These are phyloP conservation scores for Fusarium tupiense DNA, from an alignment of 2,329 filamentous ascomycete genomes.

Conservation along the genomic window DNA sequence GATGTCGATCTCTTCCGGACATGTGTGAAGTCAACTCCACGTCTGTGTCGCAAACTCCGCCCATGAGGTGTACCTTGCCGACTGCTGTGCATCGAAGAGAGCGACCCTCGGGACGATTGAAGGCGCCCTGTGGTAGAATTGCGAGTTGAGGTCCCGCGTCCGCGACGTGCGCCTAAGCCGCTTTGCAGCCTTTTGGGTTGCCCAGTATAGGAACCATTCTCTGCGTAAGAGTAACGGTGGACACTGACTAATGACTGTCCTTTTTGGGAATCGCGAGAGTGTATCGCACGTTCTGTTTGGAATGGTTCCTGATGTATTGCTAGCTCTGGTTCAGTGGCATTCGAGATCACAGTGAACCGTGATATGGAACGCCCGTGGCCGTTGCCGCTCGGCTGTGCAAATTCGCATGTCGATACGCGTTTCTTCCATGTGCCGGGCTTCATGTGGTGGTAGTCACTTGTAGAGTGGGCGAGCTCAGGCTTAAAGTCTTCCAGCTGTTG, in stretches of 20 bases:
- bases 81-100: constrained; percentile 61
- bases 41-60: constrained; percentile 58
- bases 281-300: constrained; percentile 69
- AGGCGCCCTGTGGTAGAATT: constrained; percentile 45
- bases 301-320: constrained; percentile 84
- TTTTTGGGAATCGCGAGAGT: constrained; percentile 56
- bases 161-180: constrained; percentile 48
- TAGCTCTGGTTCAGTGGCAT: constrained; percentile 58
- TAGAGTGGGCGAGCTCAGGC: constrained; percentile 81
- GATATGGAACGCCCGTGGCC: constrained; percentile 66
- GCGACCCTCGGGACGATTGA: constrained; percentile 53
- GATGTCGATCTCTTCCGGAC: constrained; percentile 53
- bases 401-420: constrained; percentile 70
- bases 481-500: constrained; percentile 89
- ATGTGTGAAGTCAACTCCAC: constrained; percentile 65
- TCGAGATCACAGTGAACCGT: constrained; percentile 73
- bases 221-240: constrained; percentile 61
- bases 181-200: constrained; percentile 49
- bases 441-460: constrained; percentile 90
- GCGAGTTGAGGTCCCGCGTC: constrained; percentile 43
- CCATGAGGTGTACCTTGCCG: constrained; percentile 54
- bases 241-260: constrained; percentile 75
- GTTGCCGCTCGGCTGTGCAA: constrained; percentile 57
- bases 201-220: constrained; percentile 34
- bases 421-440: constrained; percentile 67